These are phyloP conservation scores for Primulina eburnea DNA, from an alignment of 257 asterid species.

Conservation along the genomic window DNA sequence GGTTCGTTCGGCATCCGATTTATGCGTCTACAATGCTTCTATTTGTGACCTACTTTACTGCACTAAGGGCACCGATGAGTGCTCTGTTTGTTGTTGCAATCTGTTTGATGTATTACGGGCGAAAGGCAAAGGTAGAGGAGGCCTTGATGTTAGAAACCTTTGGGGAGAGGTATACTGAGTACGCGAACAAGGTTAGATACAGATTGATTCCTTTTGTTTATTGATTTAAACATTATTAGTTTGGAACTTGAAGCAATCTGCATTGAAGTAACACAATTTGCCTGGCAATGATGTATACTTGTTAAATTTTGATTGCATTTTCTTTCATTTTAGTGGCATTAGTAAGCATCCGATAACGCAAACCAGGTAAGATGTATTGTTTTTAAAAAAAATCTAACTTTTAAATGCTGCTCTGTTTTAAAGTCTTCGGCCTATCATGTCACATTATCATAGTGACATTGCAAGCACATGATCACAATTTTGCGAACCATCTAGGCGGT, in stretches of 20 bases:
- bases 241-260: background rate
- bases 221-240: slow-evolving; percentile 32
- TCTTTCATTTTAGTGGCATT: background rate
- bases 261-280: background rate
- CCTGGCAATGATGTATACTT: background rate
- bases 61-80: slow-evolving; percentile 82
- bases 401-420: background rate
- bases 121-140: slow-evolving; percentile 83
- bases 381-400: too few relatives aligned
- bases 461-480: background rate
- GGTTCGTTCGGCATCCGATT: slow-evolving; percentile 87
- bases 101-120: slow-evolving; percentile 66
- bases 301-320: background rate
- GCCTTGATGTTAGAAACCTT: slow-evolving; percentile 65
- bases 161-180: slow-evolving; percentile 63
- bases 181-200: slow-evolving; percentile 61
- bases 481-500: background rate
- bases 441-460: background rate
- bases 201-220: slow-evolving; percentile 81
- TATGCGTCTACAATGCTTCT: slow-evolving; percentile 91
- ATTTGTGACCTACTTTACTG: slow-evolving; percentile 64
- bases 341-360: background rate
- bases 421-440: background rate
- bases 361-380: too few relatives aligned
- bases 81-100: slow-evolving; percentile 41